Evolutionary conservation across 768 basidiomycete species (phyloP).

Genomic region (Phlebiopsis flavidoalba): DNA sequence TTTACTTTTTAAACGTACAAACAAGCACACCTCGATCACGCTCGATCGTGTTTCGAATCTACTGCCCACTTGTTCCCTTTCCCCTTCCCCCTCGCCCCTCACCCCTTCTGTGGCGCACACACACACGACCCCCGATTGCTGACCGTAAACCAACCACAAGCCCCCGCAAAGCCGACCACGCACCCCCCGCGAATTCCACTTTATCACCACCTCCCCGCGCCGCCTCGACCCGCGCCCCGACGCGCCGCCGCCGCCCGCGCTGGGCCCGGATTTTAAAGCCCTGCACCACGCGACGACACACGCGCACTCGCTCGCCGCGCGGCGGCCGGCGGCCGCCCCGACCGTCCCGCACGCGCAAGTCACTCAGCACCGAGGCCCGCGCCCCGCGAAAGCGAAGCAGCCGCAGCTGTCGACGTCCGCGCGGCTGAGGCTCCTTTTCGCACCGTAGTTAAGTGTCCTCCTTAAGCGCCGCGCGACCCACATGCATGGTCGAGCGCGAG

Average conservation of each 20-base stretch:
- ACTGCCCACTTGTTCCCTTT: background rate
- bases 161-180: conserved; percentile 22
- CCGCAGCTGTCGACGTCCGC: too few species aligned
- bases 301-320: conserved; percentile 30
- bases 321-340: conserved; percentile 44
- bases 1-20: conserved; percentile 5
- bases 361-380: conserved; percentile 50
- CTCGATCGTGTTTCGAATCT: conserved; percentile 1
- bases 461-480: too few species aligned
- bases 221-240: conserved; percentile 39
- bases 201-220: conserved; percentile 44
- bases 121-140: background rate
- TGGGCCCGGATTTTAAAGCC: conserved; percentile 44
- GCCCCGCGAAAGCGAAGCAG: conserved; percentile 58
- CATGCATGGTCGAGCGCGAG: too few species aligned
- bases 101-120: background rate
- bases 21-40: background rate
- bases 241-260: conserved; percentile 14
- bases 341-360: conserved; percentile 41
- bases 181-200: conserved; percentile 47
- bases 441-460: too few species aligned
- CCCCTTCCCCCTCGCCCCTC: background rate
- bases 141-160: background rate
- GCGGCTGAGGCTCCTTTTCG: too few species aligned
- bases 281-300: background rate